Percentiles rank a stretch among this genome's conserved stretches.
These are phyloP conservation scores for Camellia lanceoleosa DNA, from an alignment of 148 eudicot species.

Conservation along the genomic window DNA sequence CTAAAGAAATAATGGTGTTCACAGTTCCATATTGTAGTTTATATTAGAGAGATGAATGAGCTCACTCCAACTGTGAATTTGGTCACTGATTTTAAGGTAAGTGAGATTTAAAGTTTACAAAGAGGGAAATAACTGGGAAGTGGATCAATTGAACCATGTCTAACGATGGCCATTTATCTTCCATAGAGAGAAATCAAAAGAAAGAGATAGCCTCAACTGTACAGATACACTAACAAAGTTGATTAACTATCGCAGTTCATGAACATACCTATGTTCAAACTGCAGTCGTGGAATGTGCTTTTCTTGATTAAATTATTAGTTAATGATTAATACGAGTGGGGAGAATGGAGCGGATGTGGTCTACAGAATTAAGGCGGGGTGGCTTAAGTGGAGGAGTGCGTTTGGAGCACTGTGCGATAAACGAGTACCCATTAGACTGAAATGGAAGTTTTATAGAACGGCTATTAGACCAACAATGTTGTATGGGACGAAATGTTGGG, in stretches of 20 bases:
- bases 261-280: neutral
- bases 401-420: too few species aligned
- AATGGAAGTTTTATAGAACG: too few species aligned
- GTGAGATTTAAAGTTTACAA: neutral
- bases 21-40: too few species aligned
- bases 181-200: neutral
- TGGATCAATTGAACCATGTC: neutral
- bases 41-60: too few species aligned
- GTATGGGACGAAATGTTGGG: too few species aligned
- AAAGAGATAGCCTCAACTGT: neutral
- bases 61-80: too few species aligned
- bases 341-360: too few species aligned
- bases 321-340: neutral
- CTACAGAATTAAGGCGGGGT: too few species aligned
- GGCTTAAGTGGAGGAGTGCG: too few species aligned
- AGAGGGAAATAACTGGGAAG: neutral
- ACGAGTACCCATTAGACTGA: too few species aligned
- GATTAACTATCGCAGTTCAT: neutral
- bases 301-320: neutral
- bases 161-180: neutral
- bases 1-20: neutral
- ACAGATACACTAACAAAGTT: neutral
- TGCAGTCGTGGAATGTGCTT: neutral
- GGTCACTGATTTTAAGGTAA: neutral
- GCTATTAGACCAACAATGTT: too few species aligned